Evolutionary conservation across 2,329 filamentous ascomycete species (phyloP), one percentile per base, ranked within the genome.

Genomic region (Xylaria sp.): DNA sequence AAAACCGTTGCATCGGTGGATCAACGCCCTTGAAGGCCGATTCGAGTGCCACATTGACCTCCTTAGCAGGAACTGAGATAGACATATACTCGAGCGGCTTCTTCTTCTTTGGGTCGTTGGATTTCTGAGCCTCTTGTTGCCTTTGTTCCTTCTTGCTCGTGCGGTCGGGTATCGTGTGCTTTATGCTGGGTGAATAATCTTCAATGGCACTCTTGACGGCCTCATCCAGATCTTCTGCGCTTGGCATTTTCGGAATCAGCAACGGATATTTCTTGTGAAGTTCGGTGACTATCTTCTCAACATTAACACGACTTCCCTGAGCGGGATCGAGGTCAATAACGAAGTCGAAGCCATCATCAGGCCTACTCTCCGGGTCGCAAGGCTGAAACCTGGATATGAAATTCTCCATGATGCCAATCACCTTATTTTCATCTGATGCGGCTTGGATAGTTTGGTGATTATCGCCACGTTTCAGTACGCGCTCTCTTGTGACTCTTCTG

Each of bases 371-470:
- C 0, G 85, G 81, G 70, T 94, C 87, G 65, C 94, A 85, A 22
- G 90, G 87, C 80, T 99, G 92, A 76, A 97, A 98, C 39, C 96
- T 89, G 13, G 87, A 79, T 71, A 99, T 85, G 80, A 99, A 99
- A 2, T 93, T 93, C 73, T 97, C 92, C 96, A 99, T 98, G 73
- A 99, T 97, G 5, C 88, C 87, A 53, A 96, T 84, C 62, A 96
- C 92, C 78, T 97, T 95, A 20, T 85, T 81, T 53, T 84, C 80
- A 50, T 91, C 87, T 63, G 92, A 91, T 51, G 88, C 91, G 11
- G 95, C 94, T 75, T 96, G 94, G 66, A 99, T 98, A 0, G 96
- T 99, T 80, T 99, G 96, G 78, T 99, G 96, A 75, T 98, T 98
- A 78, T 99, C 94, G 15, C 96, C 96, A 25, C 96, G 91, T 5